Base-by-base conservation (phyloP, 345 rosid species). In the Turnera subulata region DNA sequence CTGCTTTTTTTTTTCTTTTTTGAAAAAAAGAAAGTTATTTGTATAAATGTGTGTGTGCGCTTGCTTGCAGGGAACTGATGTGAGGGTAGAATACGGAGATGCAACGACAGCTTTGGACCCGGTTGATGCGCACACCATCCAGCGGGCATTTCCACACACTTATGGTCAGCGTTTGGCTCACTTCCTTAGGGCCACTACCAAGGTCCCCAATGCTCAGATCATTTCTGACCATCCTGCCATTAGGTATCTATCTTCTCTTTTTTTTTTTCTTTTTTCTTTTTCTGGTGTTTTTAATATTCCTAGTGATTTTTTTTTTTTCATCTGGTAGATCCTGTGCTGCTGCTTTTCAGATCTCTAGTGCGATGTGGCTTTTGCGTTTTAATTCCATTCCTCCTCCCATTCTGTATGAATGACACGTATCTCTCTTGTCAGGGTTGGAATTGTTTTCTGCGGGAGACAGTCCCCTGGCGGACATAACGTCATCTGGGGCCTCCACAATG, bases 391-490 rank as follows among this genome's bases (percentile, higher is more conserved):
- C 35, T 29, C 35, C 7, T 45, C 11, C 10, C 52, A 10, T 50
- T 24, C 1, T 50, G 20, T 33, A 49, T 53, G 0, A 43, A 50
- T 50, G 6, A 55, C 49, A 21, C 58, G 24, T 18, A 16, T 64
- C 20, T 55, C 49, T 35, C 59, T 53, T 42, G 45, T 50, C 76
- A 93, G 97, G 86, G 97, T 93, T 6, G 99, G 97, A 60, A 57
- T 93, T 47, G 92, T 90, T 56, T 90, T 93, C 61, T 82, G 87
- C 69, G 99, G 99, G 56, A 85, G 99, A 73, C 99, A 93, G 58
- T 87, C 99, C 45, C 99, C 99, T 0, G 99, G 95, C 61, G 97
- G 97, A 48, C 99, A 93, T 68, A 93, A 93, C 72, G 99, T 93
- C 38, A 48, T 93, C 38, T 93, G 97, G 97, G 99, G 97, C 39